Base-by-base conservation (phyloP, 176 grass and related monocot species). In the Rhynchospora pubera region DNA sequence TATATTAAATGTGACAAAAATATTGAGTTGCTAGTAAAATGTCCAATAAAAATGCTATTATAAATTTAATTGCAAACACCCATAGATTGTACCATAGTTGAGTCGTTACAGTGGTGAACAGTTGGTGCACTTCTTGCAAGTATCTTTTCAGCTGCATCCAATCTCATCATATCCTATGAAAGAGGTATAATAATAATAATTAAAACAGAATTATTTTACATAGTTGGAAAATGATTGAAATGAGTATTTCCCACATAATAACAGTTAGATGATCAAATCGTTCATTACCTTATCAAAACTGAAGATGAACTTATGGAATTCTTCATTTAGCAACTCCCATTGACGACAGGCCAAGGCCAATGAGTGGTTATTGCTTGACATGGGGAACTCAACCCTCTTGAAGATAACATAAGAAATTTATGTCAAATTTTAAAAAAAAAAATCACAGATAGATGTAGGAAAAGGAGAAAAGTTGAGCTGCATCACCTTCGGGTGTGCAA, bases 381-480 rank as follows among this genome's bases (percentile, higher is more conserved):
- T 88, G 59, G 94, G 94, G 94, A 97, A 97, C 74, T 97, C 94
- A 85, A 97, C 79, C 81, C 90, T 91, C 94, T 97, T 85, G 66
- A 89, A 73, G 79, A 59, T 87, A 69, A 32, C 46, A 78, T 23
- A 85, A 79, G 86, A 58, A 28, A 10, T 0, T 86, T 51, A 86
- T 34, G 74, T 78, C 30, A 84, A 81, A 75, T 62, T 80, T 13
- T 14, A 61, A 80, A 62, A 77, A 28, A 56, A 55, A 83, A 26
- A 19, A 85, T 65, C 48, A 70, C 48, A 75, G 6, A 57, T 64
- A 66, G 39, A 53, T 75, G 9, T 45, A n/a, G 47, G 53, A 67
- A 80, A 71, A 23, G 78, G 50, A 78, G 59, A 32, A 84, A 53
- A 60, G 71, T 79, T 28, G 52, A 77, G 48, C 69, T 59, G 64